Conservation (phyloP, 1,284 basidiomycete species). For the Ganoderma sinense region DNA sequence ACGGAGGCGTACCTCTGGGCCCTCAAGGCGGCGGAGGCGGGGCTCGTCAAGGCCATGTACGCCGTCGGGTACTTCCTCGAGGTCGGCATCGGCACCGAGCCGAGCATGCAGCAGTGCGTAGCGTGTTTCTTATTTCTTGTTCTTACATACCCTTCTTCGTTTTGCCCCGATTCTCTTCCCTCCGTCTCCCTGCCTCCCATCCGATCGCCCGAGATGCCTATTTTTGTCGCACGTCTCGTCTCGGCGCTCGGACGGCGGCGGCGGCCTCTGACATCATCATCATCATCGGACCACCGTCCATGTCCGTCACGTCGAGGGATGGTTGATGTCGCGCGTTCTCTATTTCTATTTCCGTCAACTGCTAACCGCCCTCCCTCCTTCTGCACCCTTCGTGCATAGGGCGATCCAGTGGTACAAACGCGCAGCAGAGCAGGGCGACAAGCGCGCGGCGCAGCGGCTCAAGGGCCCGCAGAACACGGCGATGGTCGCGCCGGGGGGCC, state of each 20-base stretch:
- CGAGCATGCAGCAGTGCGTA: slow-evolving; percentile 73
- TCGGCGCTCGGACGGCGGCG: neutral
- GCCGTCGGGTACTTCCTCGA: slow-evolving; percentile 98
- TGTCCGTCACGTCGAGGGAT: neutral
- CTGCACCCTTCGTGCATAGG: slow-evolving; percentile 44
- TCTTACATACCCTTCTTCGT: slow-evolving; percentile 7
- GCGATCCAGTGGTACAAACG: slow-evolving; percentile 88
- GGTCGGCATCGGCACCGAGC: slow-evolving; percentile 85
- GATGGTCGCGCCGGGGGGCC: slow-evolving; percentile 62
- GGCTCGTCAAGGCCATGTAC: slow-evolving; percentile 93
- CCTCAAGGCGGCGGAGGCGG: slow-evolving; percentile 89
- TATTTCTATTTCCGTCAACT: neutral
- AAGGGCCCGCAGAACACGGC: slow-evolving; percentile 66
- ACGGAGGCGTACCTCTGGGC: slow-evolving; percentile 98
- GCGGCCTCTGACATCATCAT: neutral
- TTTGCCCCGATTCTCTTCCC: neutral
- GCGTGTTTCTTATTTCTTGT: too few species aligned
- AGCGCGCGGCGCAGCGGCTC: slow-evolving; percentile 90
- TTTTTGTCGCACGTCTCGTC: neutral
- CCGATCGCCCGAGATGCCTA: neutral
- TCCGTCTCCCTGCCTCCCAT: neutral
- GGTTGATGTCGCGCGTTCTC: neutral
- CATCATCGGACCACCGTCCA: neutral
- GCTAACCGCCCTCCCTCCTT: neutral
- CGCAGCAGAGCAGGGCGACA: slow-evolving; percentile 95